A percentile compares a stretch with the other conserved stretches of the same genome.
Conservation (phyloP, 805 yeast genomes). For the Myxozyma sirexii region DNA sequence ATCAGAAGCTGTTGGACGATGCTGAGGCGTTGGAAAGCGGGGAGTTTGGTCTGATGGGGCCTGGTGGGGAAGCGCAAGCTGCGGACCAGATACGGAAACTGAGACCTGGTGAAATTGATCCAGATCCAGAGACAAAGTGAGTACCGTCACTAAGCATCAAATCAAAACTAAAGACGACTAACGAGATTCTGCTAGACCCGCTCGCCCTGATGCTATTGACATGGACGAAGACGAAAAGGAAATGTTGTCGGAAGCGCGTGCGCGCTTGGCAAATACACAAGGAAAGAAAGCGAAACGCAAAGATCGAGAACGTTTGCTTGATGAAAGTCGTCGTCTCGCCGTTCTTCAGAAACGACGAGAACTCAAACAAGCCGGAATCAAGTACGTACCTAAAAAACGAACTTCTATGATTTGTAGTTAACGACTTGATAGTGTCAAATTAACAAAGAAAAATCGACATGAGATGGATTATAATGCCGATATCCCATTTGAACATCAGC, state of each 20-base stretch:
- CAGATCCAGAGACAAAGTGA: constrained; percentile 68
- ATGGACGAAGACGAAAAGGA: constrained; percentile 87
- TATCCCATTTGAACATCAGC: constrained; percentile 74
- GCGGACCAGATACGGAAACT: constrained; percentile 39
- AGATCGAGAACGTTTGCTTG: constrained; percentile 78
- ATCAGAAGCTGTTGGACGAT: constrained; percentile 68
- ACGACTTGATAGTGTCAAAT: constrained; percentile 39
- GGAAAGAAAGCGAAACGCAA: constrained; percentile 94
- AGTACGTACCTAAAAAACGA: constrained; percentile 5
- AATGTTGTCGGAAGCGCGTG: constrained; percentile 92
- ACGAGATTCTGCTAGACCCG: constrained; percentile 48
- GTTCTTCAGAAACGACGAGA: constrained; percentile 78
- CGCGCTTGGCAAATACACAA: constrained; percentile 86
- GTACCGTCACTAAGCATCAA: not conserved
- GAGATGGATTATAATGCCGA: constrained; percentile 83
- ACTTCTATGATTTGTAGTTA: constrained; percentile 46
- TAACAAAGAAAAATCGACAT: constrained; percentile 53
- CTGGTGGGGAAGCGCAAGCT: constrained; percentile 56
- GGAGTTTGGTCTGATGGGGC: constrained; percentile 51
- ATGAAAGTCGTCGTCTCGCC: constrained; percentile 76
- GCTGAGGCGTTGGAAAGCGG: constrained; percentile 45
- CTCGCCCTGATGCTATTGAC: constrained; percentile 77
- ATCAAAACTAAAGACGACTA: not conserved
- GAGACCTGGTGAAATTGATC: constrained; percentile 61
- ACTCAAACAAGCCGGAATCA: constrained; percentile 71